Evolutionary conservation across 495 filamentous ascomycete species (phyloP).

Genomic region (Friedmanniomyces endolithicus): DNA sequence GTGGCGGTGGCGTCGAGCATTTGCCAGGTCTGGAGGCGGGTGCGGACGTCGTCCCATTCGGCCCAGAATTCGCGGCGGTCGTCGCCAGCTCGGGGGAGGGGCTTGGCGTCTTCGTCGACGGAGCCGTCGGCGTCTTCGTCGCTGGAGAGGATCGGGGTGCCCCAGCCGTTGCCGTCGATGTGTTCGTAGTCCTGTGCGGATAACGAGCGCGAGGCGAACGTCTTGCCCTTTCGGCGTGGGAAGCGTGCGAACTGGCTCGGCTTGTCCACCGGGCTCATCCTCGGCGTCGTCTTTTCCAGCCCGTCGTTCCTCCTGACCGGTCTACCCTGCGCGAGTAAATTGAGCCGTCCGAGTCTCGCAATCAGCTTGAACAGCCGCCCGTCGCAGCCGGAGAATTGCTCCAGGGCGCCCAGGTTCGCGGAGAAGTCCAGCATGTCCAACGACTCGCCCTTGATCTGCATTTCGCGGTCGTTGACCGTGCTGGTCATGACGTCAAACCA

Average conservation of each 20-base stretch:
- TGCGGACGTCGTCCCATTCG: constrained; percentile 72
- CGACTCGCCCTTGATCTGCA: constrained; percentile 62
- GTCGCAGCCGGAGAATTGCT: constrained; percentile 84
- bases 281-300: constrained; percentile 27
- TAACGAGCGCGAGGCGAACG: background rate
- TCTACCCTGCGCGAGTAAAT: constrained; percentile 66
- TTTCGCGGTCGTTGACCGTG: constrained; percentile 81
- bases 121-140: constrained; percentile 26
- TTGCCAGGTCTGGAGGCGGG: constrained; percentile 68
- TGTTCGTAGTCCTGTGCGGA: constrained; percentile 35
- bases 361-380: constrained; percentile 34
- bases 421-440: constrained; percentile 54
- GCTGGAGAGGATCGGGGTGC: constrained; percentile 20
- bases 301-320: constrained; percentile 24
- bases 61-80: constrained; percentile 60
- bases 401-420: constrained; percentile 62
- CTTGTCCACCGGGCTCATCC: constrained; percentile 18
- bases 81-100: constrained; percentile 30
- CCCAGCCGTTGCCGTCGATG: constrained; percentile 54
- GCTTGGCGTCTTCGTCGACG: constrained; percentile 35
- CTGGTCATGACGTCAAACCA: constrained; percentile 94
- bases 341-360: constrained; percentile 53
- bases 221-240: background rate
- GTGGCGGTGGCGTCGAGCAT: constrained; percentile 42
- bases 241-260: constrained; percentile 9